phyloP scores from a whole-genome alignment of 805 yeast species.

The Dipodascus albidus region DNA sequence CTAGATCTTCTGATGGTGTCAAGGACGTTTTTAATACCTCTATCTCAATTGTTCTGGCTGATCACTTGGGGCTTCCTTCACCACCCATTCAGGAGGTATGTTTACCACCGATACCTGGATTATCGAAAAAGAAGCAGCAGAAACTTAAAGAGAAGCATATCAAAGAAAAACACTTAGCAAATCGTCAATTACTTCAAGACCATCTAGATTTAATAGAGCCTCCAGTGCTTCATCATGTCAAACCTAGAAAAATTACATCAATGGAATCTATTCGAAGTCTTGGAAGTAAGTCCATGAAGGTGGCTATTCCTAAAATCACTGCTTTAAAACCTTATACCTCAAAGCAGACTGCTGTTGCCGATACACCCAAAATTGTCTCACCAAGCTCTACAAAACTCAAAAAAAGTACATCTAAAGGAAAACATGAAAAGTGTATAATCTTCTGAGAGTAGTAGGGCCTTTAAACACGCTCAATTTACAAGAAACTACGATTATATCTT shows the following conservation, averaged over 20 bases:
- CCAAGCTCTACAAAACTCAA: background rate
- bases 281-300: background rate
- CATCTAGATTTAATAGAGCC: background rate
- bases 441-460: background rate
- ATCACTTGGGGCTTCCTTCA: background rate
- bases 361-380: background rate
- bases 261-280: background rate
- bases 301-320: background rate
- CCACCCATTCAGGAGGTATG: background rate
- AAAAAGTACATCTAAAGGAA: background rate
- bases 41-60: conserved; percentile 24
- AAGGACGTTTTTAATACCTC: conserved; percentile 58
- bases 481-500: background rate
- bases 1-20: conserved; percentile 50
- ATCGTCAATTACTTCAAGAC: background rate
- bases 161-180: background rate
- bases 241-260: background rate
- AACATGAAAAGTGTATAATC: background rate
- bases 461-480: background rate
- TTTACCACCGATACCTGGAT: background rate
- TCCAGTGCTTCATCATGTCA: background rate
- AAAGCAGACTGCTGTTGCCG: background rate
- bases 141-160: background rate
- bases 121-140: background rate
- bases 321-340: background rate